Conservation (phyloP, 129 eudicot genomes). For the Chrysanthemum seticuspe region DNA sequence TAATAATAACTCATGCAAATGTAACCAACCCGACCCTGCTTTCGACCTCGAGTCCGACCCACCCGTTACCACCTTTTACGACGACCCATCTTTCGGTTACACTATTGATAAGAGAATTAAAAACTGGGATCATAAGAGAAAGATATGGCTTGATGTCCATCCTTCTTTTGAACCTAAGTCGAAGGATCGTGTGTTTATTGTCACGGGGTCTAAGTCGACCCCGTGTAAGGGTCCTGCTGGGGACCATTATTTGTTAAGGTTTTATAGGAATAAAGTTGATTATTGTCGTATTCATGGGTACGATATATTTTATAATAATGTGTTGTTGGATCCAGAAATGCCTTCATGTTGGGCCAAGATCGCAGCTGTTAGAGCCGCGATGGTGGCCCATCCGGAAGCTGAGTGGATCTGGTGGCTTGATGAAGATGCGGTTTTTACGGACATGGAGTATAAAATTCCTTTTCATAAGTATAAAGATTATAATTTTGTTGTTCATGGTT, state of each 20-base stretch:
- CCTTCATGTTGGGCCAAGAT: constrained; percentile 45
- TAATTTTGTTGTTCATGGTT: constrained; percentile 42
- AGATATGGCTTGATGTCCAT: constrained; percentile 33
- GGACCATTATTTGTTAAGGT: constrained; percentile 34
- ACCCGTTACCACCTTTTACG: constrained; percentile 39
- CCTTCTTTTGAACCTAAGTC: constrained; percentile 31
- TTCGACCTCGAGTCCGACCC: constrained; percentile 34
- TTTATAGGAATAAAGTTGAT: constrained; percentile 40
- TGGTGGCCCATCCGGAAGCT: constrained; percentile 56
- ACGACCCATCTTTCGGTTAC: constrained; percentile 42
- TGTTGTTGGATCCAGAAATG: constrained; percentile 33
- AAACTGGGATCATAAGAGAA: constrained; percentile 33
- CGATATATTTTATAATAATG: constrained; percentile 48
- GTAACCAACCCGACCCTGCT: constrained; percentile 25
- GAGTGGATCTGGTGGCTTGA: constrained; percentile 71
- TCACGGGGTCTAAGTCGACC: constrained; percentile 37
- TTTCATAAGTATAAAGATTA: constrained; percentile 32
- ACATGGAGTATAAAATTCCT: constrained; percentile 51
- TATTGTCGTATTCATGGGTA: constrained; percentile 44
- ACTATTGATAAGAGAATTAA: constrained; percentile 18
- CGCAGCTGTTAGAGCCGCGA: constrained; percentile 44
- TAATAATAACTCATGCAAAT: constrained; percentile 5
- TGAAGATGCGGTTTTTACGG: constrained; percentile 51
- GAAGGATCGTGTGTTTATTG: constrained; percentile 21
- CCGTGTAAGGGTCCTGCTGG: constrained; percentile 39